Percentiles rank a stretch among this genome's conserved stretches.
These are phyloP conservation scores for Aspergillus sp. DNA, from an alignment of 2,329 filamentous ascomycete species.

Conservation along the genomic window DNA sequence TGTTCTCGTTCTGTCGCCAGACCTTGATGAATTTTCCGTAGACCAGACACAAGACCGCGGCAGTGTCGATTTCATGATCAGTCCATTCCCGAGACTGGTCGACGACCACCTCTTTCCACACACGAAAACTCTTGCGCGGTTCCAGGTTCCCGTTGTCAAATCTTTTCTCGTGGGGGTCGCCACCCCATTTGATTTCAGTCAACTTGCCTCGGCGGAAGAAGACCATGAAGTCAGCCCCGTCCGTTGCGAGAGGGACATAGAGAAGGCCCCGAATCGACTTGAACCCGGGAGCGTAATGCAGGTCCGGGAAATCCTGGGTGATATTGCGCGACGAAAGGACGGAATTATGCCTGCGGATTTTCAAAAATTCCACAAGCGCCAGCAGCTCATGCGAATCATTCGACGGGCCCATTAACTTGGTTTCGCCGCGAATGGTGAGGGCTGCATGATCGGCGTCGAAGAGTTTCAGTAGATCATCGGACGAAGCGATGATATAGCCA, in stretches of 20 bases:
- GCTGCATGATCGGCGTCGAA: constrained; percentile 88
- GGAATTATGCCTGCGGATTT: constrained; percentile 70
- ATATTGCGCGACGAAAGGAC: constrained; percentile 79
- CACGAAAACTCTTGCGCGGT: constrained; percentile 76
- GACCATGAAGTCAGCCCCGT: constrained; percentile 81
- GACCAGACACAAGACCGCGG: constrained; percentile 80
- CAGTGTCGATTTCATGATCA: constrained; percentile 85
- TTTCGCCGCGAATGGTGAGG: constrained; percentile 82
- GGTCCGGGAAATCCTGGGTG: constrained; percentile 72
- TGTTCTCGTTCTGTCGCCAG: constrained; percentile 89
- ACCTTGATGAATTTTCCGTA: constrained; percentile 91
- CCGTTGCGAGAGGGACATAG: constrained; percentile 74
- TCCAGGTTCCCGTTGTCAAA: constrained; percentile 74
- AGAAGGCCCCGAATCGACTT: constrained; percentile 73
- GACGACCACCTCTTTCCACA: constrained; percentile 76
- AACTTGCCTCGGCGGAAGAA: constrained; percentile 79
- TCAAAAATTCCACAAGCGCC: constrained; percentile 79
- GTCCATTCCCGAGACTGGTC: constrained; percentile 86
- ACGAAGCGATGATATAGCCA: constrained; percentile 86
- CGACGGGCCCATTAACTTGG: constrained; percentile 75
- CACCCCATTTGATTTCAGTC: constrained; percentile 75
- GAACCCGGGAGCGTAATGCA: constrained; percentile 78
- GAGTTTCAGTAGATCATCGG: constrained; percentile 76
- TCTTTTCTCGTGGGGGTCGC: constrained; percentile 62
- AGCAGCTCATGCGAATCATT: constrained; percentile 79